Evolutionary conservation across 495 filamentous ascomycete genomes (phyloP).

Genomic region (Parmelia sp.): DNA sequence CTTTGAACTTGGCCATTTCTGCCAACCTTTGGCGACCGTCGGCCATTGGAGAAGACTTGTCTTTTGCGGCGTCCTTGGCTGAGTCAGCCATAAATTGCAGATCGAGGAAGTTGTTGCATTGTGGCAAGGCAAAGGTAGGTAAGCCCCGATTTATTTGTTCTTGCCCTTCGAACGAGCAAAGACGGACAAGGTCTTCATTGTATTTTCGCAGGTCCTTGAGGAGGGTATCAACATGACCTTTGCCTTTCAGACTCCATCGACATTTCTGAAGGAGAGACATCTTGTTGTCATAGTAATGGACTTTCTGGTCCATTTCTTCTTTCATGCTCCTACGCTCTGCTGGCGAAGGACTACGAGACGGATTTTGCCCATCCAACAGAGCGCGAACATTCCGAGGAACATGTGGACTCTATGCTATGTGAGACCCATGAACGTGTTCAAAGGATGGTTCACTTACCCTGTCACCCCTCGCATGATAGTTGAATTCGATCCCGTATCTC

Average conservation of each 20-base stretch:
- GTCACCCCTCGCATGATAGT: neutral
- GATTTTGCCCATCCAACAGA: neutral
- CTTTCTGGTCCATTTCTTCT: neutral
- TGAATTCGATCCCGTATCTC: neutral
- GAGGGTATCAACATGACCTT: neutral
- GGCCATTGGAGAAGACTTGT: constrained; percentile 6
- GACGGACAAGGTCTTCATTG: constrained; percentile 3
- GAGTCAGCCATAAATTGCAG: constrained; percentile 6
- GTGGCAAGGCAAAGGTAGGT: neutral
- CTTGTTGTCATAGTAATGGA: constrained; percentile 1
- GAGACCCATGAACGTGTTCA: neutral
- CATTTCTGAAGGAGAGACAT: constrained; percentile 7
- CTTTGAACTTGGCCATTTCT: neutral
- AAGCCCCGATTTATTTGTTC: constrained; percentile 3
- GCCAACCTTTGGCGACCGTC: neutral
- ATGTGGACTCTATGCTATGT: neutral
- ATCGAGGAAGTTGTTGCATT: constrained; percentile 6
- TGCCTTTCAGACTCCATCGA: constrained; percentile 6
- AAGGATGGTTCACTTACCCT: neutral
- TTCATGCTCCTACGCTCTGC: neutral
- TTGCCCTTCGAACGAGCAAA: constrained; percentile 2
- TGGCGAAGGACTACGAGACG: neutral
- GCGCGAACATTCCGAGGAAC: neutral
- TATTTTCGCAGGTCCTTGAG: constrained; percentile 3
- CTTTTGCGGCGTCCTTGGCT: neutral